phyloP scores from a whole-genome alignment of 345 rosid species.

The Ceriops tagal region DNA sequence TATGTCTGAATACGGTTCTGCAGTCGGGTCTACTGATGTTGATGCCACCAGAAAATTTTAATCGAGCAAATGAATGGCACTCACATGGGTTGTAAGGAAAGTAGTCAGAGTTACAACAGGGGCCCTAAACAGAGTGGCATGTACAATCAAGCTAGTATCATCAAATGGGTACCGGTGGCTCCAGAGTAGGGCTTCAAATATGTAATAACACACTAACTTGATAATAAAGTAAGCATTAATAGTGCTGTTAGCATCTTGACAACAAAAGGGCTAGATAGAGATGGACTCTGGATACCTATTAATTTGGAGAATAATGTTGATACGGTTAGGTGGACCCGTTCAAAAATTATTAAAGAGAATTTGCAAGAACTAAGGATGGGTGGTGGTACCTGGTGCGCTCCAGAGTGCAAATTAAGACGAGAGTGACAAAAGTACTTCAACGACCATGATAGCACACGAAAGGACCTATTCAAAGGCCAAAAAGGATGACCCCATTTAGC shows the following conservation, averaged over 20 bases:
- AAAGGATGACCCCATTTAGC: conserved; percentile 28
- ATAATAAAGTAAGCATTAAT: conserved; percentile 19
- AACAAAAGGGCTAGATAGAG: conserved; percentile 22
- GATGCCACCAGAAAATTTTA: conserved; percentile 12
- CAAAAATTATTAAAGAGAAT: neutral
- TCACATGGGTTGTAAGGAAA: conserved; percentile 32
- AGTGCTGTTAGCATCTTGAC: conserved; percentile 31
- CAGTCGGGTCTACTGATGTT: conserved; percentile 16
- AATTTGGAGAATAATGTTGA: neutral
- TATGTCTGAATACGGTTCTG: neutral
- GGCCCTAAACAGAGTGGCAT: conserved; percentile 17
- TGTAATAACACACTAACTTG: conserved; percentile 15
- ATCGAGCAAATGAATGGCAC: conserved; percentile 8
- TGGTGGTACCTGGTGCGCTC: conserved; percentile 26
- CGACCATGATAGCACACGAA: conserved; percentile 40
- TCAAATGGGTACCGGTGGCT: conserved; percentile 14
- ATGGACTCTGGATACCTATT: conserved; percentile 8
- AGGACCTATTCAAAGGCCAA: conserved; percentile 34
- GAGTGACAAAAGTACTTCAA: conserved; percentile 40
- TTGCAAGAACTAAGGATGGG: conserved; percentile 20
- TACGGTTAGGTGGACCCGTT: neutral
- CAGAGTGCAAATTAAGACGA: conserved; percentile 15
- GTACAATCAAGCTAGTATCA: conserved; percentile 3
- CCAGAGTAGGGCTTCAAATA: neutral
- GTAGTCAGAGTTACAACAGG: conserved; percentile 12